Conservation (phyloP, 805 yeast species). For the Saccharomycopsis sp. region DNA sequence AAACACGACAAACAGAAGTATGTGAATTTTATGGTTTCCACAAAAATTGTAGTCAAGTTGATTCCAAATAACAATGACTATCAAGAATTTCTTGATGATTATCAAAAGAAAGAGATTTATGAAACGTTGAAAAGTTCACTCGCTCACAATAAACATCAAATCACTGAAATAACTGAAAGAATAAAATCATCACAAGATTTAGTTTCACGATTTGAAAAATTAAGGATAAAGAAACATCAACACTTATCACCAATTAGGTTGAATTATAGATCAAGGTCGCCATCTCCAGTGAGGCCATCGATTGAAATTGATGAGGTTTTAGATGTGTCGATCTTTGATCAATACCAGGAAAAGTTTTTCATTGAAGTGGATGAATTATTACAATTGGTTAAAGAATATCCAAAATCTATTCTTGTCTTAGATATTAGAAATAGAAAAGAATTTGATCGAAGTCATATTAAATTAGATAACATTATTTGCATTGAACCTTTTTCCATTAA, state of each 20-base stretch:
- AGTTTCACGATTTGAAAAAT: background rate
- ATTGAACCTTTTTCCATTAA: constrained; percentile 65
- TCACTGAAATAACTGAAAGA: no score
- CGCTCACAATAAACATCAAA: no score
- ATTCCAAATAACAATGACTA: background rate
- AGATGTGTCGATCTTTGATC: background rate
- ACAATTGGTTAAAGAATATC: constrained; percentile 22
- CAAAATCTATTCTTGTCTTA: constrained; percentile 45
- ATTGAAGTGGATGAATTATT: constrained; percentile 10
- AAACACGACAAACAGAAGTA: constrained; percentile 1
- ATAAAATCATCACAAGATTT: no score
- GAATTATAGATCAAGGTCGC: constrained; percentile 18
- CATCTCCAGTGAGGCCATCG: constrained; percentile 13
- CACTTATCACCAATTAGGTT: constrained; percentile 12
- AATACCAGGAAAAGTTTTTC: background rate
- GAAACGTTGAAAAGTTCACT: background rate
- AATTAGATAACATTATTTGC: constrained; percentile 52
- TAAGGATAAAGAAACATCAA: background rate
- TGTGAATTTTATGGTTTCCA: constrained; percentile 3
- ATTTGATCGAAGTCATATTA: constrained; percentile 58
- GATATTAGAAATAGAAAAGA: constrained; percentile 62
- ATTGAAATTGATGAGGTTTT: constrained; percentile 1
- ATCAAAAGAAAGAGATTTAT: background rate
- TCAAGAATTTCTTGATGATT: background rate
- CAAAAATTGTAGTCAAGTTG: background rate